phyloP scores from a whole-genome alignment of 2,329 filamentous ascomycete species.

The Neonectria sp. region DNA sequence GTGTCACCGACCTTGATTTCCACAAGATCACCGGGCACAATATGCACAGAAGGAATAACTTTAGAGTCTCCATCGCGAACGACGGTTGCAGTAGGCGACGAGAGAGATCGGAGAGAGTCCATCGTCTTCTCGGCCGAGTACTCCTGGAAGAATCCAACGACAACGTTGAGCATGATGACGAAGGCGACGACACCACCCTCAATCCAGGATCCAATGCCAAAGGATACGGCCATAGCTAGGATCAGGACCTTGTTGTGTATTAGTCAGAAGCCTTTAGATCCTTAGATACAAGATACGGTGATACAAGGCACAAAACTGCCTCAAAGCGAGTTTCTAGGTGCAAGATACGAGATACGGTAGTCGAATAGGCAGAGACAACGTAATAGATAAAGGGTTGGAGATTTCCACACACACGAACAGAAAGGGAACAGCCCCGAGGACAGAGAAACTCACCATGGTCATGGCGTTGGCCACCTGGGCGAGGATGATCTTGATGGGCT shows the following conservation, averaged over 20 bases:
- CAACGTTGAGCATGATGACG: conserved; percentile 71
- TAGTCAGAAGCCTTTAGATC: conserved; percentile 48
- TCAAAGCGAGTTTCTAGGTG: neutral
- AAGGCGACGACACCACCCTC: conserved; percentile 73
- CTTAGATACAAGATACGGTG: conserved; percentile 44
- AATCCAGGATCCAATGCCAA: conserved; percentile 72
- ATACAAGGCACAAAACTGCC: neutral
- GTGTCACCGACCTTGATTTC: conserved; percentile 70
- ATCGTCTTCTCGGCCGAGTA: conserved; percentile 65
- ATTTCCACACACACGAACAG: conserved; percentile 34
- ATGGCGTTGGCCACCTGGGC: conserved; percentile 79
- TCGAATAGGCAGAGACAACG: conserved; percentile 57
- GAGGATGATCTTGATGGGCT: conserved; percentile 71
- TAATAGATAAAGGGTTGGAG: conserved; percentile 54
- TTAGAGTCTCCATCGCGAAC: conserved; percentile 59
- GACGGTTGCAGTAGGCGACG: conserved; percentile 60
- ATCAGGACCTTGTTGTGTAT: conserved; percentile 62
- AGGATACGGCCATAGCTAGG: conserved; percentile 70
- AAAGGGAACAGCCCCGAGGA: conserved; percentile 1
- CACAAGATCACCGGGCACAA: conserved; percentile 72
- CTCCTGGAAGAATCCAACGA: conserved; percentile 65
- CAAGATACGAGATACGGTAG: conserved; percentile 57
- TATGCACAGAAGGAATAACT: conserved; percentile 56
- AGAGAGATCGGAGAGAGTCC: conserved; percentile 62
- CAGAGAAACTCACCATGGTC: conserved; percentile 68